These are phyloP conservation scores for Vanderwaltozyma polyspora DNA, from an alignment of 805 yeast species.

Conservation along the genomic window DNA sequence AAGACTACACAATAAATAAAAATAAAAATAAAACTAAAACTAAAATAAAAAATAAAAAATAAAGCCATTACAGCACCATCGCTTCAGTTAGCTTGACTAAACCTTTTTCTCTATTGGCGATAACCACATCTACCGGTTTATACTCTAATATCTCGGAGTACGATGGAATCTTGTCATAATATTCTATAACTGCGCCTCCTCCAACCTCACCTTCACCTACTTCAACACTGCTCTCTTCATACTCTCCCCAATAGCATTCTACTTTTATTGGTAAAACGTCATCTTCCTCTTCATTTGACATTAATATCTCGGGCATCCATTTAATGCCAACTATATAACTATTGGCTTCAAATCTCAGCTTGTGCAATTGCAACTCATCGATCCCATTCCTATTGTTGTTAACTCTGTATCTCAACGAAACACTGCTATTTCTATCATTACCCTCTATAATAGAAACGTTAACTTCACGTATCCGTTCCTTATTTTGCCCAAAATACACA, in stretches of 20 bases:
- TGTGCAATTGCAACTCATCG: slow-evolving; percentile 51
- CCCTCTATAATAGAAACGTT: slow-evolving; percentile 42
- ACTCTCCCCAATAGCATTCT: slow-evolving; percentile 50
- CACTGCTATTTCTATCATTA: slow-evolving; percentile 19
- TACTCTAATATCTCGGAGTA: slow-evolving; percentile 58
- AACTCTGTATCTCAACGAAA: slow-evolving; percentile 32
- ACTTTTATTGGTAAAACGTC: slow-evolving; percentile 44
- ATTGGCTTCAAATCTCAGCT: slow-evolving; percentile 45
- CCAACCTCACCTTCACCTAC: slow-evolving; percentile 28
- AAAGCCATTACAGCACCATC: slow-evolving; percentile 34
- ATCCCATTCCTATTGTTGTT: slow-evolving; percentile 62
- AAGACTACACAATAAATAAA: too few relatives aligned
- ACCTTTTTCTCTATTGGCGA: slow-evolving; percentile 59
- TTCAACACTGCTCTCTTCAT: not conserved
- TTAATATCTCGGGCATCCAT: slow-evolving; percentile 58
- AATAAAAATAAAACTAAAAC: too few relatives aligned
- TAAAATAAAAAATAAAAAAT: too few relatives aligned
- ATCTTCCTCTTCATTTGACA: slow-evolving; percentile 23
- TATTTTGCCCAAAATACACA: slow-evolving; percentile 45
- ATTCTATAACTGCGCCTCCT: too few relatives aligned
- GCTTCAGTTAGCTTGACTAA: slow-evolving; percentile 47
- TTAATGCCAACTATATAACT: slow-evolving; percentile 53
- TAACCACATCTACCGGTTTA: slow-evolving; percentile 52
- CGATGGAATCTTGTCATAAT: slow-evolving; percentile 51
- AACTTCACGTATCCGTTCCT: slow-evolving; percentile 52